Evolutionary conservation across 306 rosid species (phyloP).

Genomic region (Abrus pulchellus): DNA sequence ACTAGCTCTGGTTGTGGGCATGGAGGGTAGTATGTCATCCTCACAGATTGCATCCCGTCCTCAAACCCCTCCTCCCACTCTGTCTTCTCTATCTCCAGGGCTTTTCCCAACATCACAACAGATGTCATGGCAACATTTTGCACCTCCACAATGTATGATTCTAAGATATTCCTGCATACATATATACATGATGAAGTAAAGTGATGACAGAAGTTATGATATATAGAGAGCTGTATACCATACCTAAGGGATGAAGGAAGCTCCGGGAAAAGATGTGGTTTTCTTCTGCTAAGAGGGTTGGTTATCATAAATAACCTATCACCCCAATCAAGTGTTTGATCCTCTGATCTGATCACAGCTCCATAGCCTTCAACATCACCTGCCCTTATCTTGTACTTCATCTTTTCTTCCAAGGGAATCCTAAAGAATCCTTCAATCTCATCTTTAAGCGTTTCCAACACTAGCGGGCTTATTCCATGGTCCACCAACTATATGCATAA

Average conservation of each 20-base stretch:
- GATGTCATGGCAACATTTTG: conserved; percentile 51
- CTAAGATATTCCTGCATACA: conserved; percentile 55
- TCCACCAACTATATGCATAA: conserved; percentile 61
- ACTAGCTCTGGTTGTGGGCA: conserved; percentile 72
- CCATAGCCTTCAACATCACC: conserved; percentile 81
- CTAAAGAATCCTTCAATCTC: conserved; percentile 65
- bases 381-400: conserved; percentile 54
- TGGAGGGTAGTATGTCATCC: conserved; percentile 74
- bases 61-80: conserved; percentile 49
- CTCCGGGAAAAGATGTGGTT: conserved; percentile 62
- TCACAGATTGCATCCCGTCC: conserved; percentile 64
- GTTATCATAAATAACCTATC: conserved; percentile 60
- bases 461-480: conserved; percentile 60
- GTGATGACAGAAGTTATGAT: no score
- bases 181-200: no score
- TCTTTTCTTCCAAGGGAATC: conserved; percentile 64
- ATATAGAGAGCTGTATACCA: no score
- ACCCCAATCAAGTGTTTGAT: conserved; percentile 75
- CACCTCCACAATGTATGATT: conserved; percentile 53
- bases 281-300: conserved; percentile 61
- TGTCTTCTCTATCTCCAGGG: conserved; percentile 49
- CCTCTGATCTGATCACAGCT: conserved; percentile 39
- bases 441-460: conserved; percentile 51
- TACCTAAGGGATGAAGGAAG: conserved; percentile 68
- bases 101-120: conserved; percentile 50